phyloP scores from a whole-genome alignment of 1,284 basidiomycete genomes.

The Vanrija humicola region DNA sequence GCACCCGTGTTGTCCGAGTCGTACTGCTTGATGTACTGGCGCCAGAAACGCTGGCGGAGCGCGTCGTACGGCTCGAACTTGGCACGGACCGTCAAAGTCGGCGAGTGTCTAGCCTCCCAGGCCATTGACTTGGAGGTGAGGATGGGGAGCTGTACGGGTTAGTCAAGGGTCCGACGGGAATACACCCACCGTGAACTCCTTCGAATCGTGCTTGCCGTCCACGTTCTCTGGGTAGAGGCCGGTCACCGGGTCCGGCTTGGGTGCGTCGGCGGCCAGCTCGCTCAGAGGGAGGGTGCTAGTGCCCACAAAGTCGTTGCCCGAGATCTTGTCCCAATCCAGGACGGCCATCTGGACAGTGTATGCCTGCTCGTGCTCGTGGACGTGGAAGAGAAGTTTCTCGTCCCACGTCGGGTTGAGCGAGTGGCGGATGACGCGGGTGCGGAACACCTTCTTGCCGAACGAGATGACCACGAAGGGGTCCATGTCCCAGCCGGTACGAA shows the following conservation, averaged over 20 bases:
- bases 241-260: slow-evolving; percentile 66
- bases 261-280: slow-evolving; percentile 67
- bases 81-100: slow-evolving; percentile 58
- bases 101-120: slow-evolving; percentile 48
- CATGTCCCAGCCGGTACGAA: slow-evolving; percentile 64
- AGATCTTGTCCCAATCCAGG: slow-evolving; percentile 84
- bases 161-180: no score
- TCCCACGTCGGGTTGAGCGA: slow-evolving; percentile 89
- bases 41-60: slow-evolving; percentile 86
- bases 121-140: slow-evolving; percentile 41
- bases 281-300: slow-evolving; percentile 65
- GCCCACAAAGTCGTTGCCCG: slow-evolving; percentile 81
- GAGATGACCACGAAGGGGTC: slow-evolving; percentile 94
- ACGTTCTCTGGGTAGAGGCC: slow-evolving; percentile 65
- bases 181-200: slow-evolving; percentile 57
- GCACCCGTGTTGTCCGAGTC: slow-evolving; percentile 79
- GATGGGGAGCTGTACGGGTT: slow-evolving; percentile 33
- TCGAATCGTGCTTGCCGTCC: slow-evolving; percentile 60
- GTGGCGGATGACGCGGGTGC: slow-evolving; percentile 84
- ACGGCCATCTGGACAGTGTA: slow-evolving; percentile 76
- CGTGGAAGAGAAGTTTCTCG: slow-evolving; percentile 93
- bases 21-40: slow-evolving; percentile 83
- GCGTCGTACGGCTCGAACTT: slow-evolving; percentile 94
- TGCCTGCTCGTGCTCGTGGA: slow-evolving; percentile 74
- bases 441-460: slow-evolving; percentile 95